phyloP scores from a whole-genome alignment of 2,329 filamentous ascomycete genomes.

The Blumeriella jaapii region DNA sequence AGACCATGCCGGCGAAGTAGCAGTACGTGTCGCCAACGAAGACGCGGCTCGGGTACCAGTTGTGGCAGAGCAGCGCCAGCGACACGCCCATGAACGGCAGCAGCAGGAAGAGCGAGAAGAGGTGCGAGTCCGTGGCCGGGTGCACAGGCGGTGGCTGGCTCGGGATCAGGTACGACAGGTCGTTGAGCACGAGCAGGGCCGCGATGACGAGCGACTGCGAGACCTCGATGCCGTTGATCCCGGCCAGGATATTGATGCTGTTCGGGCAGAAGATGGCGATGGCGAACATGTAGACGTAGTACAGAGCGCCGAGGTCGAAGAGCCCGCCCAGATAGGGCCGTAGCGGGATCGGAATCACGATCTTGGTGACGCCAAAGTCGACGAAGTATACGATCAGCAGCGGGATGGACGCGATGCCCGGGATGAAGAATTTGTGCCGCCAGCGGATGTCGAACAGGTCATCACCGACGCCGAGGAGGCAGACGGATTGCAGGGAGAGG shows the following conservation, averaged over 20 bases:
- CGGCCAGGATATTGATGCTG: constrained; percentile 98
- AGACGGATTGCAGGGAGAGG: constrained; percentile 81
- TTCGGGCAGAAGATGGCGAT: constrained; percentile 97
- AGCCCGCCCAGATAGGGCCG: constrained; percentile 70
- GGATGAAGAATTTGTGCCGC: constrained; percentile 98
- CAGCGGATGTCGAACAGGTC: constrained; percentile 97
- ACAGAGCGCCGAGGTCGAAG: constrained; percentile 69
- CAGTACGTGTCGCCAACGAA: constrained; percentile 99
- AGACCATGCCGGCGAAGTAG: constrained; percentile 99
- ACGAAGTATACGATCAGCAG: constrained; percentile 96
- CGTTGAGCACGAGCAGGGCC: constrained; percentile 71
- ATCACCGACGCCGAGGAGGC: constrained; percentile 85
- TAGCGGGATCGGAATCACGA: constrained; percentile 80
- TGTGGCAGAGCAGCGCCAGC: constrained; percentile 73
- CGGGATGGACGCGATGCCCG: constrained; percentile 83
- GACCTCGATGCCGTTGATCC: constrained; percentile 98
- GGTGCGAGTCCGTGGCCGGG: constrained; percentile 86
- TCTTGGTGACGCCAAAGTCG: constrained; percentile 92
- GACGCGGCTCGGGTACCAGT: constrained; percentile 90
- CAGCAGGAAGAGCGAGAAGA: constrained; percentile 91
- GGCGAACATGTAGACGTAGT: constrained; percentile 95
- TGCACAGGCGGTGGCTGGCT: constrained; percentile 61
- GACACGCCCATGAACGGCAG: constrained; percentile 92
- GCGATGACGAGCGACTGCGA: constrained; percentile 89
- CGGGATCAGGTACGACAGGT: constrained; percentile 67